Evolutionary conservation across 169 alveolate genomes (phyloP).

Genomic region (Plasmodium knowlesi): DNA sequence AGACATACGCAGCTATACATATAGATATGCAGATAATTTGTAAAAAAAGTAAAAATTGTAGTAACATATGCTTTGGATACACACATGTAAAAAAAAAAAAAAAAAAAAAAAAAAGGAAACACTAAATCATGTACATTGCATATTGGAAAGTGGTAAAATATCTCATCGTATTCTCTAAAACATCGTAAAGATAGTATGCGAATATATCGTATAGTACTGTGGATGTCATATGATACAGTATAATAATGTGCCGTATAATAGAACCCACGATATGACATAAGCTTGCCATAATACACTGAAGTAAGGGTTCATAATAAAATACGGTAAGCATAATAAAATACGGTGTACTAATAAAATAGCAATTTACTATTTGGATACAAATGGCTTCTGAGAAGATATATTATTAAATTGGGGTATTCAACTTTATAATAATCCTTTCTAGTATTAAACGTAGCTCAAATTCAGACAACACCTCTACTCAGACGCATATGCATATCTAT

Average conservation of each 20-base stretch:
- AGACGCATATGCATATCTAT: conserved; percentile 1
- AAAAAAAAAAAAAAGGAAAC: conserved; percentile 5
- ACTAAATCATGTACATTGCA: not conserved
- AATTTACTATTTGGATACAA: not conserved
- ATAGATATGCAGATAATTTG: conserved; percentile 1
- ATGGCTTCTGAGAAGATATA: not conserved
- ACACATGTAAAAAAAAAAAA: conserved; percentile 3
- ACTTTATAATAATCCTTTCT: not conserved
- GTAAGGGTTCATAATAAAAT: not conserved
- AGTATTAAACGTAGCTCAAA: not conserved
- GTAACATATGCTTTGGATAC: not conserved
- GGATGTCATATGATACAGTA: not conserved
- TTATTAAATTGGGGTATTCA: not conserved
- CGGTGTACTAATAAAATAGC: not conserved
- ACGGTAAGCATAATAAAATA: not conserved
- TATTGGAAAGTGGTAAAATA: not conserved
- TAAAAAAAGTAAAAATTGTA: not conserved
- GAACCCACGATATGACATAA: not conserved
- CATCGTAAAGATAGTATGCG: not conserved
- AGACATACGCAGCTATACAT: not conserved
- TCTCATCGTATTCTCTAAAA: not conserved
- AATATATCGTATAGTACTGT: not conserved
- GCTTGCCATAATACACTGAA: not conserved
- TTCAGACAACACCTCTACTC: not conserved
- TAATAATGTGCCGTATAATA: not conserved